These are phyloP conservation scores for Thielaviopsis populi DNA, from an alignment of 2,329 filamentous ascomycete genomes.

Conservation along the genomic window DNA sequence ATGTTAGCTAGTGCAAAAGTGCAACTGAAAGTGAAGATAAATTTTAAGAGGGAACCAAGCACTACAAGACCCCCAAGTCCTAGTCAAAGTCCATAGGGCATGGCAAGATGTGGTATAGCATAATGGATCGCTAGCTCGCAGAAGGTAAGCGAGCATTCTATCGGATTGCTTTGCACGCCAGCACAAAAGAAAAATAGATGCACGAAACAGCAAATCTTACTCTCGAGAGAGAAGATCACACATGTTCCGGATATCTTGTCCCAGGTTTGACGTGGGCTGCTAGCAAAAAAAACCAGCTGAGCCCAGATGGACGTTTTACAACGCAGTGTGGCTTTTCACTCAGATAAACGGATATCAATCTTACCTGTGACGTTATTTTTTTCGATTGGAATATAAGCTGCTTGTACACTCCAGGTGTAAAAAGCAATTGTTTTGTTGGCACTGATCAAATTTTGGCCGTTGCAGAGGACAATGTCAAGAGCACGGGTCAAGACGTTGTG, in stretches of 20 bases:
- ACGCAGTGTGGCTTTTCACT: background rate
- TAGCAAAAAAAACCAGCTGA: background rate
- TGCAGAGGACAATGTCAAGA: background rate
- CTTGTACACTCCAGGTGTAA: slow-evolving; percentile 2
- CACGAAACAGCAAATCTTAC: background rate
- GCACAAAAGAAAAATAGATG: too few species aligned
- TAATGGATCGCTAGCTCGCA: background rate
- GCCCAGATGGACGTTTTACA: background rate
- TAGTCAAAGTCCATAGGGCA: too few species aligned
- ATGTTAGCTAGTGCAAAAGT: background rate
- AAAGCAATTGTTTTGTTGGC: background rate
- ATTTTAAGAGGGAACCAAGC: background rate
- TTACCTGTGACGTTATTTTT: background rate
- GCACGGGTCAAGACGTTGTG: background rate
- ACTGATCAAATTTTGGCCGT: background rate
- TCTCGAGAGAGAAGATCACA: background rate
- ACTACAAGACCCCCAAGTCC: background rate
- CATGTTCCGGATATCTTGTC: background rate
- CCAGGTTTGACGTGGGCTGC: background rate
- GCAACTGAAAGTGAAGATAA: background rate
- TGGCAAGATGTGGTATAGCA: background rate
- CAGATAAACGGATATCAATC: background rate
- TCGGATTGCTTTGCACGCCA: background rate
- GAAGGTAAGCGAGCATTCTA: background rate
- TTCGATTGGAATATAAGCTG: background rate